Evolutionary conservation across 225 moss, liverwort and hornwort genomes (phyloP).

Genomic region (Asterella californica): DNA sequence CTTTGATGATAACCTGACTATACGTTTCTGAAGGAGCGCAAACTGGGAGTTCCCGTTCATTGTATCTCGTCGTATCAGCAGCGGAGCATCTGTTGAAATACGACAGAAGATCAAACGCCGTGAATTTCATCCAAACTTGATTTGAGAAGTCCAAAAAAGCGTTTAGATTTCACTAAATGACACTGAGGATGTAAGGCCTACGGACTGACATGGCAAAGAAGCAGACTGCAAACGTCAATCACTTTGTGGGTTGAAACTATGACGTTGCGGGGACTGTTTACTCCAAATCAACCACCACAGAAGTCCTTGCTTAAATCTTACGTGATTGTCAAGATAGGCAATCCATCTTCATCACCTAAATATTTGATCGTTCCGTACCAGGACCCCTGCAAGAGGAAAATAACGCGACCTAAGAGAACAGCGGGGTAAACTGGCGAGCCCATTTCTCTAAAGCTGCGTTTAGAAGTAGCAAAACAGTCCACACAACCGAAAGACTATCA

Average conservation of each 20-base stretch:
- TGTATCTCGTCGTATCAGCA: constrained; percentile 27
- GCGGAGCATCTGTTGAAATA: constrained; percentile 27
- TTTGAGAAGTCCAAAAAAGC: not conserved
- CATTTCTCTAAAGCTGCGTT: not conserved
- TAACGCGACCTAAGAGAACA: not conserved
- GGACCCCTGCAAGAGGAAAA: constrained; percentile 22
- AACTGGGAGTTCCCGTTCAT: constrained; percentile 17
- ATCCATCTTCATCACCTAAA: constrained; percentile 39
- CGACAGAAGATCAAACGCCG: not conserved
- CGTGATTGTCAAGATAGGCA: constrained; percentile 43
- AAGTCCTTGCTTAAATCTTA: constrained; percentile 19
- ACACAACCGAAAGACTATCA: not conserved
- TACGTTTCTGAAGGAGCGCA: constrained; percentile 34
- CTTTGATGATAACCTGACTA: constrained; percentile 23
- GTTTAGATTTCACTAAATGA: not conserved
- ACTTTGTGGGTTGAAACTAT: not conserved
- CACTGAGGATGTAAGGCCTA: not conserved
- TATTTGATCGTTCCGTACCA: constrained; percentile 47
- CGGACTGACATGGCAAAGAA: not conserved
- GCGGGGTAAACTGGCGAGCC: not conserved
- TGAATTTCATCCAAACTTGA: not conserved
- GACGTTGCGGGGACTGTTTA: not conserved
- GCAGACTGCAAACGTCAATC: not conserved
- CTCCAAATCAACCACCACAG: not conserved
- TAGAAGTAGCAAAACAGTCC: not conserved